Conservation (phyloP, 805 yeast species). For the Kockiozyma suomiensis region DNA sequence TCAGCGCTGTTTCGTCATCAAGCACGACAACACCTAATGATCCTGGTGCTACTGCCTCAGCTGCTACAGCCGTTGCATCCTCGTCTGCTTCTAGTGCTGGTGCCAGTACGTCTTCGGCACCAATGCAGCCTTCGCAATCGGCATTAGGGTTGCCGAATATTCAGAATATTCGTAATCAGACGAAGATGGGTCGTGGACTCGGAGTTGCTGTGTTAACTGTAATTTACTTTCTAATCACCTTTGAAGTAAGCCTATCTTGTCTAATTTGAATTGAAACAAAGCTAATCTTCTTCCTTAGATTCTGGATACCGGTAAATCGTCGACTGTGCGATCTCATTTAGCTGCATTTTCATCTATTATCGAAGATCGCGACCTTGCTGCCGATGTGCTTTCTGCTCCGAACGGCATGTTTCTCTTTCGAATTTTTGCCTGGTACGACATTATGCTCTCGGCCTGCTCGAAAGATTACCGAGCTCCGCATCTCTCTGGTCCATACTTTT, state of each 20-base stretch:
- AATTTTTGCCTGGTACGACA: conserved; percentile 33
- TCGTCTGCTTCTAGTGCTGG: neutral
- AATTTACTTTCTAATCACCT: conserved; percentile 28
- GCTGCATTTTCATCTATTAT: conserved; percentile 30
- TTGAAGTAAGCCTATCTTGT: conserved; percentile 19
- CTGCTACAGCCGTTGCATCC: neutral
- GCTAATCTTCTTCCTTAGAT: conserved; percentile 7
- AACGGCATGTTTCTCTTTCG: conserved; percentile 32
- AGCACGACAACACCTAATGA: neutral
- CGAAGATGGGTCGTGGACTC: conserved; percentile 24
- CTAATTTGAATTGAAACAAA: too few relatives aligned
- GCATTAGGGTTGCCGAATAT: conserved; percentile 5
- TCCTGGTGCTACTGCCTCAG: neutral
- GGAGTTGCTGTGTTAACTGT: conserved; percentile 30
- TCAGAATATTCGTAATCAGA: conserved; percentile 16
- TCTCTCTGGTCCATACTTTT: conserved; percentile 28
- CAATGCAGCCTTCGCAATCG: neutral
- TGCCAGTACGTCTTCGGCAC: neutral
- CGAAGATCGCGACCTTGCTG: conserved; percentile 29
- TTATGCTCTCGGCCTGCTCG: conserved; percentile 25
- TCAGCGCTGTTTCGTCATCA: conserved; percentile 19
- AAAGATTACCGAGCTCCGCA: conserved; percentile 29
- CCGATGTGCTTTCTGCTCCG: conserved; percentile 27
- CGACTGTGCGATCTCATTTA: conserved; percentile 30
- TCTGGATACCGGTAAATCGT: conserved; percentile 26